Evolutionary conservation across 2,329 filamentous ascomycete species (phyloP).

Genomic region (Diaporthe sp.): DNA sequence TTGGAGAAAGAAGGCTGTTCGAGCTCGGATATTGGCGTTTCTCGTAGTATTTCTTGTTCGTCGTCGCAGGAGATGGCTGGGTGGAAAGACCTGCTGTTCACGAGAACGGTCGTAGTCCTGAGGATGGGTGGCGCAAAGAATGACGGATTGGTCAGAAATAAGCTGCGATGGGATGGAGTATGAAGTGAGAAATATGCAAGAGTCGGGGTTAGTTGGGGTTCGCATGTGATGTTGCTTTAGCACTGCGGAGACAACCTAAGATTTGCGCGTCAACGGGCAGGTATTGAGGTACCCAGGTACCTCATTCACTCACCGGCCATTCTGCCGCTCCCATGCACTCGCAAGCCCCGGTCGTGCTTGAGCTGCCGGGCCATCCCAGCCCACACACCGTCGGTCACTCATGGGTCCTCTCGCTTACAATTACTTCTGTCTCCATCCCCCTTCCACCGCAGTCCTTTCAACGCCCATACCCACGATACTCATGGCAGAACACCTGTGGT

Average conservation of each 20-base stretch:
- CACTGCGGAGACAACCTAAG: not conserved
- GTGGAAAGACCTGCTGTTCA: not conserved
- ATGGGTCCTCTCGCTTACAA: slow-evolving; percentile 30
- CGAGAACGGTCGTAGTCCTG: not conserved
- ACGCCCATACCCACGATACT: not conserved
- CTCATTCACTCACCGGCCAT: not conserved
- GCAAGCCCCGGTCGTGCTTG: slow-evolving; percentile 12
- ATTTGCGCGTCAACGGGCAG: not conserved
- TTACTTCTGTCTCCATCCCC: slow-evolving; percentile 26
- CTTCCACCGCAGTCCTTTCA: slow-evolving; percentile 14
- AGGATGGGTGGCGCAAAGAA: not conserved
- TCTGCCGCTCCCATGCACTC: not conserved
- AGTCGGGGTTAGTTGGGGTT: slow-evolving; percentile 16
- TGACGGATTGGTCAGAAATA: not conserved
- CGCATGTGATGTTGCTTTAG: not conserved
- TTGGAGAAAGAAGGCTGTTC: not conserved
- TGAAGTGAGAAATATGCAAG: slow-evolving; percentile 1
- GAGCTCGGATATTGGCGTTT: not conserved
- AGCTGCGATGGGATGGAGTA: not conserved
- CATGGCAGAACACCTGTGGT: not conserved
- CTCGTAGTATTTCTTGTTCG: not conserved
- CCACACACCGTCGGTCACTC: slow-evolving; percentile 27
- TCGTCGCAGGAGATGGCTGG: not conserved
- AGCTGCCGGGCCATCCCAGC: slow-evolving; percentile 25
- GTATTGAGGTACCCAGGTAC: not conserved